Evolutionary conservation across 2,329 filamentous ascomycete genomes (phyloP).

Genomic region (Verticillium isaacii): DNA sequence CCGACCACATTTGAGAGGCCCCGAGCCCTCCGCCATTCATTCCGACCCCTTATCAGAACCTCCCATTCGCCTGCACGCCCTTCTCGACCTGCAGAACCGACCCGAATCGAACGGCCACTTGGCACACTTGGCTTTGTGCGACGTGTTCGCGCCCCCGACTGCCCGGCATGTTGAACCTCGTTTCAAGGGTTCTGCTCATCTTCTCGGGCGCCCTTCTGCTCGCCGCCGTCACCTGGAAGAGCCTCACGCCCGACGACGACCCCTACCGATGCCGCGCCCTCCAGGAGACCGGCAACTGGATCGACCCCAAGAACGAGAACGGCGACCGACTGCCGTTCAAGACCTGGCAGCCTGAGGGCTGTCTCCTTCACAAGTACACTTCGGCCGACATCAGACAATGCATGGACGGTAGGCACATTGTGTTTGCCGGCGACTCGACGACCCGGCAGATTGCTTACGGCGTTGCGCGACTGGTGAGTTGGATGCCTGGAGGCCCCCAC

Average conservation of each 20-base stretch:
- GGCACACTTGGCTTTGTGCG: background rate
- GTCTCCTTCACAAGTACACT: constrained; percentile 52
- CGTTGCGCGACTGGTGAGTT: constrained; percentile 19
- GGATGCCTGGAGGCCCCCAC: constrained; percentile 13
- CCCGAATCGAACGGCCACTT: background rate
- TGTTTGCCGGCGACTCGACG: constrained; percentile 57
- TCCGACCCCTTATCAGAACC: background rate
- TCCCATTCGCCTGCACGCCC: background rate
- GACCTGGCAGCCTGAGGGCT: constrained; percentile 56
- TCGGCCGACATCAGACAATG: constrained; percentile 47
- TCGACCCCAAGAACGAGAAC: constrained; percentile 23
- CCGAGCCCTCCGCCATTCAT: background rate
- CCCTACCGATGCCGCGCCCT: constrained; percentile 49
- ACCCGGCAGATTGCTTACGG: constrained; percentile 57
- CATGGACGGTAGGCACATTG: constrained; percentile 41
- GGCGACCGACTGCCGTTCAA: constrained; percentile 26
- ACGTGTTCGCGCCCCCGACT: background rate
- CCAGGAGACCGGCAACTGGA: constrained; percentile 46
- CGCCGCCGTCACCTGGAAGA: background rate
- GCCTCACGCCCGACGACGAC: constrained; percentile 22
- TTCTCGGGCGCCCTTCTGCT: background rate
- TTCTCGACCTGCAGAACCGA: background rate
- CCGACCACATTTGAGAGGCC: background rate
- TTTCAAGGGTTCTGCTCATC: constrained; percentile 1
- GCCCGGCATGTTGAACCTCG: background rate